These are phyloP conservation scores for Zymoseptoria brevis DNA, from an alignment of 2,329 filamentous ascomycete genomes.

Conservation along the genomic window DNA sequence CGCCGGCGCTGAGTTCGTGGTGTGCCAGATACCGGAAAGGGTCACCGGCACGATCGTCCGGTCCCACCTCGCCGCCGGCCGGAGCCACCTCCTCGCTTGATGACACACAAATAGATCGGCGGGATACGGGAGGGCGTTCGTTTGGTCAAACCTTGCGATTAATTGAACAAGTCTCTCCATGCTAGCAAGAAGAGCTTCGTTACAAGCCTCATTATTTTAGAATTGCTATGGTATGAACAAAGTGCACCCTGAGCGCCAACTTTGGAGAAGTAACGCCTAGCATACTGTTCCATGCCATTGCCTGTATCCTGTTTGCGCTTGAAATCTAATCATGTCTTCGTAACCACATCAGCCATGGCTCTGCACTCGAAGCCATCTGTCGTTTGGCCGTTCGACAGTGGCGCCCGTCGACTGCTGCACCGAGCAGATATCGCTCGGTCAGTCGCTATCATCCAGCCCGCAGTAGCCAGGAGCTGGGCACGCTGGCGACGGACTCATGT, in stretches of 20 bases:
- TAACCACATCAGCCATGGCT: not conserved
- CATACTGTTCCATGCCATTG: not conserved
- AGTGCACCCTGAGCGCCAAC: not conserved
- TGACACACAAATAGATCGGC: not conserved
- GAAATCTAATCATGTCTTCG: not conserved
- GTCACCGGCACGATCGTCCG: too few relatives aligned
- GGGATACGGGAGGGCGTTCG: not conserved
- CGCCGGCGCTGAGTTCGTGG: too few relatives aligned
- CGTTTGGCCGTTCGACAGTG: not conserved
- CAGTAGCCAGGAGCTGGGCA: conserved; percentile 15
- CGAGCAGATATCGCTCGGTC: not conserved
- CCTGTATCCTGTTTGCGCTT: not conserved
- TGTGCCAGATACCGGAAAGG: too few relatives aligned
- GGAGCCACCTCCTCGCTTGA: too few relatives aligned
- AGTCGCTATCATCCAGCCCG: conserved; percentile 11
- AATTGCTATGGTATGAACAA: not conserved
- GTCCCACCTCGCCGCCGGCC: too few relatives aligned
- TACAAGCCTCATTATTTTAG: not conserved
- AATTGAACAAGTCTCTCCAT: not conserved
- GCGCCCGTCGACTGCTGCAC: not conserved
- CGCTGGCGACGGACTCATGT: conserved; percentile 31
- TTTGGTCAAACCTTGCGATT: not conserved
- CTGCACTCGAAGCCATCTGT: not conserved
- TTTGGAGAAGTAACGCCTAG: not conserved
- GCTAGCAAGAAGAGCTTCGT: not conserved